A percentile compares a stretch with the other conserved stretches of the same genome.
phyloP scores from a whole-genome alignment of 2,329 filamentous ascomycete species.

The Colletotrichum sp. region DNA sequence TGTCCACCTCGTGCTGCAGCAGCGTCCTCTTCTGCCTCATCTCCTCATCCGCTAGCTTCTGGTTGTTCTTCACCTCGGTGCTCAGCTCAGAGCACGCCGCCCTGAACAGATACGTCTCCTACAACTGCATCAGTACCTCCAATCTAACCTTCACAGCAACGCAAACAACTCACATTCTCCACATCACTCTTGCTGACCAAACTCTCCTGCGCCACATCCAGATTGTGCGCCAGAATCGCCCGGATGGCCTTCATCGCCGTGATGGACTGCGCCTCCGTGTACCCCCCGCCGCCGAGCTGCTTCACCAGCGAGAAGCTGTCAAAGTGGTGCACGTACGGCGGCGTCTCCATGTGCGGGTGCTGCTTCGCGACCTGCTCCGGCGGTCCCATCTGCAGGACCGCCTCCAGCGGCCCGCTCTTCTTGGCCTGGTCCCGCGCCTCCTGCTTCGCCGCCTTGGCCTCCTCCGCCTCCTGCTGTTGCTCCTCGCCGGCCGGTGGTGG shows the following conservation, averaged over 20 bases:
- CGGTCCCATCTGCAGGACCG: conserved; percentile 52
- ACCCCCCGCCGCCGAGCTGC: conserved; percentile 74
- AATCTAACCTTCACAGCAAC: no score
- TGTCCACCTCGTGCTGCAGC: conserved; percentile 95
- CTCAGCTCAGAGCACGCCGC: conserved; percentile 92
- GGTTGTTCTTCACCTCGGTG: conserved; percentile 82
- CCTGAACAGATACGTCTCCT: conserved; percentile 88
- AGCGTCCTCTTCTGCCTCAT: conserved; percentile 84
- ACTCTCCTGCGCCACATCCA: conserved; percentile 79
- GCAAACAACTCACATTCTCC: conserved; percentile 68
- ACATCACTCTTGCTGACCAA: conserved; percentile 91
- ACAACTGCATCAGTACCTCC: neutral
- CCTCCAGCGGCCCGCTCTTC: conserved; percentile 55
- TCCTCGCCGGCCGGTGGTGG: neutral
- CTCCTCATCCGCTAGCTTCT: conserved; percentile 78
- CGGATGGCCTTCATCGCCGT: conserved; percentile 93
- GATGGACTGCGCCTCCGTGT: conserved; percentile 75
- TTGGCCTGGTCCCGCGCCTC: conserved; percentile 40
- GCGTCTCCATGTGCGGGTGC: conserved; percentile 72
- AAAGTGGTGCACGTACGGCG: conserved; percentile 93
- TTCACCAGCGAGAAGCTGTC: conserved; percentile 91
- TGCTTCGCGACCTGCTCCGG: conserved; percentile 46
- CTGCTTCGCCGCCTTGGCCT: conserved; percentile 29
- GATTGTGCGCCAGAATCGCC: conserved; percentile 75
- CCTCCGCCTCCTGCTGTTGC: neutral